Evolutionary conservation across 495 filamentous ascomycete genomes (phyloP).

Genomic region (Lophiostoma macrostomum): DNA sequence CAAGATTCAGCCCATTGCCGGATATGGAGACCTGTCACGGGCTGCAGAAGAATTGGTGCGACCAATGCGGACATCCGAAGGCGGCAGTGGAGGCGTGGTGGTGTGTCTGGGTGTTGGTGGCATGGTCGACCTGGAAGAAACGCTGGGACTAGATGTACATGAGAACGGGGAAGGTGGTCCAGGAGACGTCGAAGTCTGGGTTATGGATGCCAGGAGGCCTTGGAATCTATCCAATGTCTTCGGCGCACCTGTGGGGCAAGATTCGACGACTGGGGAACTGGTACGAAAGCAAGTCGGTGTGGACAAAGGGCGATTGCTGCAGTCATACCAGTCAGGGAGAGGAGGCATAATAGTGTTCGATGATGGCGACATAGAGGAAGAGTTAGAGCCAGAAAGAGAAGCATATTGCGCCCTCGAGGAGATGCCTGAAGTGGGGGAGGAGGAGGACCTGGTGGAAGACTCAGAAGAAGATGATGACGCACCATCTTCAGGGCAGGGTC

Average conservation of each 20-base stretch:
- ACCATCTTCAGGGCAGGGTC: slow-evolving; percentile 33
- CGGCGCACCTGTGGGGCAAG: slow-evolving; percentile 42
- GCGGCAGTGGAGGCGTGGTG: slow-evolving; percentile 80
- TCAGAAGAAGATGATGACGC: slow-evolving; percentile 33
- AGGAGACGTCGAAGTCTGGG: slow-evolving; percentile 85
- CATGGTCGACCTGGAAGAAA: slow-evolving; percentile 74
- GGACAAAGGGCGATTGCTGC: slow-evolving; percentile 64
- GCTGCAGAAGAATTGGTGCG: slow-evolving; percentile 71
- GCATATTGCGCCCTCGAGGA: slow-evolving; percentile 78
- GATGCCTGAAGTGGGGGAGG: slow-evolving; percentile 87
- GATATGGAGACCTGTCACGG: slow-evolving; percentile 83
- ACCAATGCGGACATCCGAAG: slow-evolving; percentile 76
- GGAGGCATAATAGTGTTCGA: slow-evolving; percentile 91
- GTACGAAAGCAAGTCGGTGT: slow-evolving; percentile 52
- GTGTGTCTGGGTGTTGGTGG: slow-evolving; percentile 92
- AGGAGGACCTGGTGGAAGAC: slow-evolving; percentile 49
- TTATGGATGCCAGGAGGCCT: slow-evolving; percentile 84
- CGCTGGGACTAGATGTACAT: slow-evolving; percentile 60
- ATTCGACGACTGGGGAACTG: slow-evolving; percentile 20
- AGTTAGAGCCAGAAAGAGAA: slow-evolving; percentile 67
- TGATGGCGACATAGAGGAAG: slow-evolving; percentile 93
- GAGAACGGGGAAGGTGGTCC: slow-evolving; percentile 54
- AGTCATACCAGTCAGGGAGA: slow-evolving; percentile 67
- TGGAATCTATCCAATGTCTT: slow-evolving; percentile 97
- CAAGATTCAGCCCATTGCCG: slow-evolving; percentile 91